Base-by-base conservation (phyloP, 345 rosid species). In the Camelina laxa region DNA sequence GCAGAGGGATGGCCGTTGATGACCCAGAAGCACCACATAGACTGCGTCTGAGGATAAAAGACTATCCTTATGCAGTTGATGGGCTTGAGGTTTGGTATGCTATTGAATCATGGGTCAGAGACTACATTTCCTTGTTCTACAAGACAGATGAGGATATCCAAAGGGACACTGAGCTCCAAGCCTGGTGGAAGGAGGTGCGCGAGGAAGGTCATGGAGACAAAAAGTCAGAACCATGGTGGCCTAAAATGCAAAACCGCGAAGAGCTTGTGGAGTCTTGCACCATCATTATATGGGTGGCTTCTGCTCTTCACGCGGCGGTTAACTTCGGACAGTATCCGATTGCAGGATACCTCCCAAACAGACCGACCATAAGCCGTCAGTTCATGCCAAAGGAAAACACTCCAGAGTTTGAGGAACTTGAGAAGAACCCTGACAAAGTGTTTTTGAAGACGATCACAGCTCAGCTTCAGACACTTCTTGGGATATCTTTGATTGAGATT, bases 31-130 rank as follows among this genome's bases (percentile, higher is more conserved):
- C 91, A 17, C 84, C 81, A 11, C 86, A 86, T 0, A 91, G 94
- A 1, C 57, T 89, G 17, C 86, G 88, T 55, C 65, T 91, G 39
- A 67, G 81, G 51, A 83, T 86, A 55, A 70, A 87, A 74, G 94
- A 91, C 82, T 89, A 91, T 62, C 94, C 94, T 8, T 91, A 81
- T 16, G 94, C 92, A 0, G 92, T 88, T 2, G 94, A 91, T 44
- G 92, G 97, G 35, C 86, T 91, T 4, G 89, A 87, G 75, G 82
- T 91, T 21, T 91, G 94, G 92, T 84, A 84, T 24, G 91, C 89
- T 15, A 88, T 88, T 30, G 79, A 82, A 62, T 69, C 81, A 42
- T 91, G 92, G 97, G 97, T 91, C 2, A 68, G 38, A 47, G 86
- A 87, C 63, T 91, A 85, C 77, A 83, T 84, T 61, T 22, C 59